Percentiles rank a stretch among this genome's conserved stretches.
Conservation (phyloP, 1,139 yeast genomes). For the Candida glucosophila region DNA sequence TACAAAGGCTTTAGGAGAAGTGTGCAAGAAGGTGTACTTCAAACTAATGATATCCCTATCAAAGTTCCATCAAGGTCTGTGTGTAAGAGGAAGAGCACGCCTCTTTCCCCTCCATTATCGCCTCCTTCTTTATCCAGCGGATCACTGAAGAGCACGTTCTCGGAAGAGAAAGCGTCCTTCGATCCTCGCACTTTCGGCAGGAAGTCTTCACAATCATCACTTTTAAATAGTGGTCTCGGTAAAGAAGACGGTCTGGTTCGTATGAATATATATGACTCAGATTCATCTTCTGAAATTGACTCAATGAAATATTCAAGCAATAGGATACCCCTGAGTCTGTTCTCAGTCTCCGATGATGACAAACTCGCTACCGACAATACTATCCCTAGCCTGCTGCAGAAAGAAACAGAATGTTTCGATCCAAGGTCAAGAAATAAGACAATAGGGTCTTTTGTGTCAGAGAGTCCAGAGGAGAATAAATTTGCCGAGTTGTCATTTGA, state of each 20-base stretch:
- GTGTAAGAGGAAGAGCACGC: constrained; percentile 7
- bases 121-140: no score
- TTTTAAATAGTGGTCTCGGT: no score
- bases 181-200: constrained; percentile 15
- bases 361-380: no score
- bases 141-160: constrained; percentile 1
- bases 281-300: no score
- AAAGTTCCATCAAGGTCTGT: constrained; percentile 14
- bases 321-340: no score
- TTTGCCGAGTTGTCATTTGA: not conserved
- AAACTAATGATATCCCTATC: constrained; percentile 19
- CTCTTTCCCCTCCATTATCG: constrained; percentile 6
- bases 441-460: not conserved
- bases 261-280: no score
- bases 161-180: constrained; percentile 7
- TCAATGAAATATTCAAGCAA: no score
- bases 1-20: constrained; percentile 41
- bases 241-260: no score
- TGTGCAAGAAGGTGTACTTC: constrained; percentile 13
- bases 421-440: constrained; percentile 1
- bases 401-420: not conserved
- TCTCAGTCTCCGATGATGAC: no score
- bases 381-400: no score
- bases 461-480: not conserved
- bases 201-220: constrained; percentile 3